These are phyloP conservation scores for Scedosporium aurantiacum DNA, from an alignment of 2,329 filamentous ascomycete species.

Conservation along the genomic window DNA sequence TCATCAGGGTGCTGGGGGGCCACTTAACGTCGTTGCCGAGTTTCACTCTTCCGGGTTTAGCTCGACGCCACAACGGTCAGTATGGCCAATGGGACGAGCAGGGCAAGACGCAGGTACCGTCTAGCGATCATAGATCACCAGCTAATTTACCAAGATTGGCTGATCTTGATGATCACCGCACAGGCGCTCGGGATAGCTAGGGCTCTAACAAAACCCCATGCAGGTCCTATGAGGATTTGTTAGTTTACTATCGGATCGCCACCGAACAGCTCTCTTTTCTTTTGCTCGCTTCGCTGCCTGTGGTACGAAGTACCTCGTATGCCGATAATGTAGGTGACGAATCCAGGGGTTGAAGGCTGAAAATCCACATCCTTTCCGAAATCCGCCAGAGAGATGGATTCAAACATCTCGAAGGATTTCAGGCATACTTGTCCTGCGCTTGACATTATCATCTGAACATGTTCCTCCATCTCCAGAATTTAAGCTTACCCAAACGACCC, in stretches of 20 bases:
- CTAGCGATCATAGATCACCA: background rate
- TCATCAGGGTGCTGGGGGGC: background rate
- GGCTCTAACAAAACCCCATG: background rate
- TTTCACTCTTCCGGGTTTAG: conserved; percentile 1
- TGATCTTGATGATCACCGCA: background rate
- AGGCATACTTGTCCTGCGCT: background rate
- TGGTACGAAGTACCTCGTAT: too few species aligned
- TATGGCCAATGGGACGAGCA: background rate
- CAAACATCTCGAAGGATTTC: too few species aligned
- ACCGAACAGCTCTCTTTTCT: background rate
- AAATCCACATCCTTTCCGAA: too few species aligned
- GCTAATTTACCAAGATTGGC: background rate
- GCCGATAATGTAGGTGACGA: too few species aligned
- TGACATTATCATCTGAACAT: background rate
- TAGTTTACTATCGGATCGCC: background rate
- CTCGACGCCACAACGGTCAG: background rate
- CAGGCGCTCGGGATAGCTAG: background rate
- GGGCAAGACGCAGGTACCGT: background rate
- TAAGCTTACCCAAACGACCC: background rate
- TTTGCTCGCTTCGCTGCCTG: background rate
- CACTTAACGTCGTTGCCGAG: background rate
- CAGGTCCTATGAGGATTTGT: background rate
- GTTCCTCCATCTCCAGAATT: background rate
- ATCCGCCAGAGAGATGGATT: too few species aligned
- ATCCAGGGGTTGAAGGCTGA: too few species aligned